phyloP scores from a whole-genome alignment of 2,329 filamentous ascomycete genomes.

The Aspergillus persii region DNA sequence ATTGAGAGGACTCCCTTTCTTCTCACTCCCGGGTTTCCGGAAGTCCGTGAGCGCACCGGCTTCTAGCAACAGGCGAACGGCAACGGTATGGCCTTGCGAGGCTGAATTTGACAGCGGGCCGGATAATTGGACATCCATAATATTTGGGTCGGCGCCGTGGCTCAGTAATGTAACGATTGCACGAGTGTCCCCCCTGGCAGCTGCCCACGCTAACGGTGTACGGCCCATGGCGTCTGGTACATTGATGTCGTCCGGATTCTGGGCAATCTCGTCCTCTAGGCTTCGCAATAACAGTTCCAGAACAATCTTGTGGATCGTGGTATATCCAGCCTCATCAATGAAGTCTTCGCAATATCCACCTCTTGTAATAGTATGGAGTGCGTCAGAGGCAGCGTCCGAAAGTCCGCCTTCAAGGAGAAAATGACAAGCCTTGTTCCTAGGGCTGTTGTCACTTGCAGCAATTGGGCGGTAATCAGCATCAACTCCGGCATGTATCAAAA shows the following conservation, averaged over 20 bases:
- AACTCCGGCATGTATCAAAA: background rate
- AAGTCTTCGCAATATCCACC: background rate
- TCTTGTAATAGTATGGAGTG: background rate
- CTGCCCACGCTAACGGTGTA: slow-evolving; percentile 3
- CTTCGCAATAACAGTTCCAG: background rate
- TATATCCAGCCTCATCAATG: background rate
- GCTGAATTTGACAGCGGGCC: slow-evolving; percentile 1
- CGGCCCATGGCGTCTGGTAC: background rate
- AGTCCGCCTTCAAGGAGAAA: slow-evolving; percentile 3
- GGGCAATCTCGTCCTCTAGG: slow-evolving; percentile 1
- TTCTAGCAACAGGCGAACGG: slow-evolving; percentile 1
- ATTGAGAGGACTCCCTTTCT: slow-evolving; percentile 4
- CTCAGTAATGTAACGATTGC: slow-evolving; percentile 1
- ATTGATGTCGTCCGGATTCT: background rate
- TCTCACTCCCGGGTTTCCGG: background rate
- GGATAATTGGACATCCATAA: slow-evolving; percentile 2
- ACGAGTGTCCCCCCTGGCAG: slow-evolving; percentile 1
- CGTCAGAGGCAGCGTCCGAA: background rate
- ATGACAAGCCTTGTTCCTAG: slow-evolving; percentile 2
- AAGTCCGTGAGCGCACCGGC: slow-evolving; percentile 1
- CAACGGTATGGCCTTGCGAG: background rate
- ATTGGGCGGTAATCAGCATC: background rate
- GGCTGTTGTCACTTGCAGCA: slow-evolving; percentile 2
- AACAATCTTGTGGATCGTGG: background rate
- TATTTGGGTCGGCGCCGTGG: slow-evolving; percentile 3